Evolutionary conservation across 2,329 filamentous ascomycete species (phyloP), one percentile per base, ranked within the genome.

Genomic region (Gaeumannomyces sp.): DNA sequence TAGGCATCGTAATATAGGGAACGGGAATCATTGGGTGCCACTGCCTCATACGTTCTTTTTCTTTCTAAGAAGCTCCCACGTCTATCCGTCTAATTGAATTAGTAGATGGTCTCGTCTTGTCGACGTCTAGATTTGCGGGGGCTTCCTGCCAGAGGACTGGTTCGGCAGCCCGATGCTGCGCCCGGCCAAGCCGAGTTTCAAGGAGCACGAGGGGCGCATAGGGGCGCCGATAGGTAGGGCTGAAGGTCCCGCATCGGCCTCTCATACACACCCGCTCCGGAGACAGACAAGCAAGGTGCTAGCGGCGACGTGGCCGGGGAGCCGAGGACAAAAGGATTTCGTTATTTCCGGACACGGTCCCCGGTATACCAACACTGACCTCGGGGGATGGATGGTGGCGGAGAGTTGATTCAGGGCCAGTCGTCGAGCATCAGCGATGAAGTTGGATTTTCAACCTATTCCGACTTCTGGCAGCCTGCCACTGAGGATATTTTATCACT

Each of bases 81-180:
- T 75, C 73, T 28, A 78, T 83, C 64, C 79, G 82, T 67, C 74
- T 83, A 8, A 76, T 83, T 45, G 81, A 83, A 61, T 71, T 77
- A 0, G 76, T 78, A 0, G 73, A 76, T 1, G 73, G 85, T 67
- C 80, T 93, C 35, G 92, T 93, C 74, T 82, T 85, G 13, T 91
- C 88, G 31, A 89, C 90, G 0, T 93, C 89, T 2, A 90, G 91
- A 0, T 87, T 85, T 69, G 89, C 90, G 0, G 91, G 83, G 90
- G 91, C 0, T 94, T 93, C 71, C 72, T 93, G 10, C 89, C 90
- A 0, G 81, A 80, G 45, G 88, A 93, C 73, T 93, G 90, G 89
- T 91, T 90, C 70, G 28, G 19, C 8, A 79, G 80, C 0, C 78
- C 84, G 0, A 78, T 81, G 1, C 77, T 85, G 7, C 77, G 81